Base-by-base conservation (phyloP, 2,329 filamentous ascomycete species). In the Trichoderma sp. region DNA sequence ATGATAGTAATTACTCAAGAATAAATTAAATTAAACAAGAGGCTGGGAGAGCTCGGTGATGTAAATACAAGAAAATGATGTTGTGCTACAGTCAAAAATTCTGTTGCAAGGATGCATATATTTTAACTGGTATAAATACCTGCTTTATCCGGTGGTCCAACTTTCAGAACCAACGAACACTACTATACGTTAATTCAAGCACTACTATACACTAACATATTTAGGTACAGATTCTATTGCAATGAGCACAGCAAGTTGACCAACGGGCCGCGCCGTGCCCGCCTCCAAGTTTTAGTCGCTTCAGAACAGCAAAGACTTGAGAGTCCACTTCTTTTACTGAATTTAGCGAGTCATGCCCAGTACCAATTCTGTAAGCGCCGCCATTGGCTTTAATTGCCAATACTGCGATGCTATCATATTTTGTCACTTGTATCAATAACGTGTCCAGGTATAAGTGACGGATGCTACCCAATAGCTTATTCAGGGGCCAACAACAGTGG, bases 261-360 rank as follows among this genome's bases (percentile, higher is more conserved):
- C 27, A n/a, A 58, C 62, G 62, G 62, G 53, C 62, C 62, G 62
- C 62, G n/a, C 62, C 62, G 62, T 37, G 35, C 27, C 37, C 33
- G 37, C 35, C n/a, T 29, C 14, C 60, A 37, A 27, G n/a, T 29
- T 55, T 27, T 56, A 56, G 16, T n/a, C 53, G 27, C 14, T 13
- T 43, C 19, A 35, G 16, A 64, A 14, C 27, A 35, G 24, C 31
- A 40, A 55, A 14, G 24, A 21, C 27, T 27, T 13, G 8, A 33
- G 16, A 52, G 8, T 21, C 21, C 21, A 13, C 47, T 49, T 35
- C 33, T 14, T 35, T 1, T 49, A 24, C 59, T 33, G 58, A 33
- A 21, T 27, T 33, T 35, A 35, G 59, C 13, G 27, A 16, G 43
- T 16, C 27, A 65, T 27, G 21, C 19, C 31, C 37, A n/a, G 27